Evolutionary conservation across 2,329 filamentous ascomycete genomes (phyloP), one percentile per base, ranked within the genome.

Genomic region (Ambrosiella beaveri): DNA sequence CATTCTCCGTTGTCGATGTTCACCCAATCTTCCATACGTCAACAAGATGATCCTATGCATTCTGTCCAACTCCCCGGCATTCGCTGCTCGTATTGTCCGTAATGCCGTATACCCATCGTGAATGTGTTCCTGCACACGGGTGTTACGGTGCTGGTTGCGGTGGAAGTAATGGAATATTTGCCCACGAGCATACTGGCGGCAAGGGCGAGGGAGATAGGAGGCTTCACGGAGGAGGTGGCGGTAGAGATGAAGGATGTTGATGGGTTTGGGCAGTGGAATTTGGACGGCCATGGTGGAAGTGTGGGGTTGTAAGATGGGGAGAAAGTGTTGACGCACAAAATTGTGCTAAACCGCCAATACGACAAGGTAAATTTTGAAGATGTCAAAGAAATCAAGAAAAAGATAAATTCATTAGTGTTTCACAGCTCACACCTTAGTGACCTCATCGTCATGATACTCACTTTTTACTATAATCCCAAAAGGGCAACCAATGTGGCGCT

Each of bases 161-260:
- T 71, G 71, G 64, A 80, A 82, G 39, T 72, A 71, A 7, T 63
- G 60, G 55, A 69, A 68, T 51, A 82, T 74, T 39, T 69, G 69
- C 6, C 68, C 63, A 51, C 69, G 65, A 57, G 78, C 68, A 57
- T 70, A 73, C 1, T 68, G 66, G 44, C 73, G 74, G 60, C 76
- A 76, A 44, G 74, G 67, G 1, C 71, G 71, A 1, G 79, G 79
- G 1, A 84, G 74, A 64, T 84, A 84, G 36, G 76, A 75, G 44
- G 73, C 70, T 69, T 82, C 79, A 60, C 81, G 78, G 40, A 84
- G 75, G 19, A 84, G 69, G 59, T 78, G 73, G 58, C 81, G 75
- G 66, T 81, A 84, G 52, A 80, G 67, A 63, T 76, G 73, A 12
- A 74, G 63, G 3, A 70, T 62, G 0, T 60, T 52, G 13, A 60